Base-by-base conservation (phyloP, 495 filamentous ascomycete species). In the Aspergillus nidulans region DNA sequence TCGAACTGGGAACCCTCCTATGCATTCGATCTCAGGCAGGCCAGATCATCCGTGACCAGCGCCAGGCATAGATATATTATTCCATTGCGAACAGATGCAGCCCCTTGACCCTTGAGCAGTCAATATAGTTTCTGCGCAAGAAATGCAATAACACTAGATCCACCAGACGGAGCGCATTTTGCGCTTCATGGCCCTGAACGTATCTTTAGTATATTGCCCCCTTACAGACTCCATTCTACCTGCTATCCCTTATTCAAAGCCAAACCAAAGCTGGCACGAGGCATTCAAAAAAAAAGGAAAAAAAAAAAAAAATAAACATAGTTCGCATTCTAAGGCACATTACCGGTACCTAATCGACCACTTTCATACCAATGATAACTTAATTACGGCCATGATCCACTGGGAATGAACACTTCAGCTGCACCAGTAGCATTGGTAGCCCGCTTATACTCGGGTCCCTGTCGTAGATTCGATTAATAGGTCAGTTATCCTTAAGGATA, bases 331-430 rank as follows among this genome's bases (percentile, higher is more conserved):
- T 2, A 34, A 54, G 32, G 78, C 73, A 56, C 79, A 71, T 49
- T 61, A 76, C 47, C 74, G 75, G 43, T 65, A 78, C 30, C 62
- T 81, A 3, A 62, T 78, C 21, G 69, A 80, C 49, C 61, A 71
- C 15, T 58, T 70, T 0, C 74, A 58, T 43, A 69, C 76, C 38
- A n/a, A n/a, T n/a, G n/a, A n/a, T n/a, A n/a, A n/a, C n/a, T n/a
- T n/a, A n/a, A 77, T 80, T 47, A 74, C 70, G 1, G 69, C 70
- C 15, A 71, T 77, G 32, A 68, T 76, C 42, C 70, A 79, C 57
- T 79, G 70, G 73, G 68, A 78, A 54, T 76, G 66, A 63, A 68
- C 73, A 15, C 46, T 66, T 41, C n/a, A n/a, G 71, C 72, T 8
- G 68, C 57, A 18, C 52, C 63, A 0, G 71, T 67, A 54, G 66